Base-by-base conservation (phyloP, 352 stramenopile species). In the Globisporangium apiculatum region DNA sequence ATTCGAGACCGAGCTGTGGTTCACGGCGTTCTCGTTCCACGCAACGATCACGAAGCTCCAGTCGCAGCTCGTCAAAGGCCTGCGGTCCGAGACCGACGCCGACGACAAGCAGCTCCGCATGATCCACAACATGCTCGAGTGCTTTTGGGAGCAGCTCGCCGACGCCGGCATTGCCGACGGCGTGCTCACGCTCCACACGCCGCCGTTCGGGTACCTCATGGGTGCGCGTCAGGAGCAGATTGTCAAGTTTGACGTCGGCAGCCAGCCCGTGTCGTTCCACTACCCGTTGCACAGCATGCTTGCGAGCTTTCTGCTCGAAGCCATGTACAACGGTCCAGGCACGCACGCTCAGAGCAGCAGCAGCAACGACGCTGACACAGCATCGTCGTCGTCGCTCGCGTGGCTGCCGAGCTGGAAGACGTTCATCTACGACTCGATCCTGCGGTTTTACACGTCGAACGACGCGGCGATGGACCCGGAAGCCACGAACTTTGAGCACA, bases 1-100 rank as follows among this genome's bases (percentile, higher is more conserved):
- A 58, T 98, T 95, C 60, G 94, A 99, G 71, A 94, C 93, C 5
- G 86, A 94, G 57, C 69, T 87, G 41, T 99, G 94, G 94, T 71
- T 98, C 40, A 87, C 89, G 7, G 94, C 96, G 0, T 98, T 98
- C 75, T 87, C 85, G 18, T 86, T 98, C 55, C 83, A 90, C 47
- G 81, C 77, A 7, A 83, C 77, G 45, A 69, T 87, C 46, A 89
- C 75, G 42, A 85, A 85, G 47, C 67, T 89, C 17, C 47, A 83
- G 15, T 79, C 76, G 3, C 73, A 84, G 7, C 67, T 89, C 8
- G 74, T 75, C 7, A 89, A 86, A 57, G 77, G 77, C 0, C 49
- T 91, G 35, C 82, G 79, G 14, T 78, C 86, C 49, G 71, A 83
- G 37, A 70, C 84, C 57, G 71, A 69, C 46, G 57, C 43, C 9